These are phyloP conservation scores for Collybiopsis luxurians DNA, from an alignment of 768 basidiomycete genomes.

Conservation along the genomic window DNA sequence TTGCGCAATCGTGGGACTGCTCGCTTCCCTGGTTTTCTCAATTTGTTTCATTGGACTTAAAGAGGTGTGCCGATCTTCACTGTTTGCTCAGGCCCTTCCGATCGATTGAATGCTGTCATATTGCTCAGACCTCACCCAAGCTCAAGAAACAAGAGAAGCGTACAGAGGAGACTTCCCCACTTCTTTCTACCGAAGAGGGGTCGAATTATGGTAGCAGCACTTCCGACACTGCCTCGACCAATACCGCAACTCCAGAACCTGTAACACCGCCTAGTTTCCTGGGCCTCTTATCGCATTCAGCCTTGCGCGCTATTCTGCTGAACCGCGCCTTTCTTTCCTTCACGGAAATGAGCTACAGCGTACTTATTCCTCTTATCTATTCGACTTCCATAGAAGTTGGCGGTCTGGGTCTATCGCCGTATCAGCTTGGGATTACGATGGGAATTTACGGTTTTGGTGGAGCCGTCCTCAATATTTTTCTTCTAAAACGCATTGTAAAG, in stretches of 20 bases:
- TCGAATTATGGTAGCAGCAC: too few relatives aligned
- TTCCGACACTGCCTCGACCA: not conserved
- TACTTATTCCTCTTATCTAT: slow-evolving; percentile 23
- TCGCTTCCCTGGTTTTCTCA: slow-evolving; percentile 19
- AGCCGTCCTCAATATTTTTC: slow-evolving; percentile 48
- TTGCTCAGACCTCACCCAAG: slow-evolving; percentile 12
- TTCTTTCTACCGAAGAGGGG: not conserved
- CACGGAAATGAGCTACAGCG: slow-evolving; percentile 23
- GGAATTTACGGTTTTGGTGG: slow-evolving; percentile 47
- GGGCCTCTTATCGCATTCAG: slow-evolving; percentile 19
- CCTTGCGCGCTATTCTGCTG: slow-evolving; percentile 20
- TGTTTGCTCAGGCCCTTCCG: not conserved
- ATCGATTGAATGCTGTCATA: too few relatives aligned
- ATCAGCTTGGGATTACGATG: slow-evolving; percentile 47
- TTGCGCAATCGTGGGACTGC: slow-evolving; percentile 24
- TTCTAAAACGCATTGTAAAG: slow-evolving; percentile 47
- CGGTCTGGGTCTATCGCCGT: slow-evolving; percentile 50
- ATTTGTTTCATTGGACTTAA: slow-evolving; percentile 19
- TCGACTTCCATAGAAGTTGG: slow-evolving; percentile 50
- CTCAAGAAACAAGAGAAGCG: not conserved
- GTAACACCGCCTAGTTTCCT: slow-evolving; percentile 14
- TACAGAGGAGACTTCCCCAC: not conserved
- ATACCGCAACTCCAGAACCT: not conserved
- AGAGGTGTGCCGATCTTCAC: slow-evolving; percentile 20
- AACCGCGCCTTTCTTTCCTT: slow-evolving; percentile 26